Conservation (phyloP, 2,329 filamentous ascomycete species). For the Colletotrichum theobromicola region DNA sequence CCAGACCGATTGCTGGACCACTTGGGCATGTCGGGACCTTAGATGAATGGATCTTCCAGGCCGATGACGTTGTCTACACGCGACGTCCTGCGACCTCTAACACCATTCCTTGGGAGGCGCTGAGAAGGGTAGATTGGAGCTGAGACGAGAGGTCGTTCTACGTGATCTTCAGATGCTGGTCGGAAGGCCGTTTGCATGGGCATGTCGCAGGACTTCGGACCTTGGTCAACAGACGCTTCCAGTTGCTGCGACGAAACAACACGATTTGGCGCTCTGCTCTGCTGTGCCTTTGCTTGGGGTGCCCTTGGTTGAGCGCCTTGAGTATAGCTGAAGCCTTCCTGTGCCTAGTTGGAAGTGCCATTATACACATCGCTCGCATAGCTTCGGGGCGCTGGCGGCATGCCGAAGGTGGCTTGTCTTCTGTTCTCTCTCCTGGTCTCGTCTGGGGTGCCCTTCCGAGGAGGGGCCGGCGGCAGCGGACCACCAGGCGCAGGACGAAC, state of each 20-base stretch:
- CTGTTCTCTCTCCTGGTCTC: slow-evolving; percentile 57
- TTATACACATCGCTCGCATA: slow-evolving; percentile 24
- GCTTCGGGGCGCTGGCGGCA: slow-evolving; percentile 46
- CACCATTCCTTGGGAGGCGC: neutral
- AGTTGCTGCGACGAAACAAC: neutral
- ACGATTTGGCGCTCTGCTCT: neutral
- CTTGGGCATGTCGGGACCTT: neutral
- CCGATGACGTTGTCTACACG: neutral
- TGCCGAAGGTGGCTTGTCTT: slow-evolving; percentile 58
- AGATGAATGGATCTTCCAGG: slow-evolving; percentile 19
- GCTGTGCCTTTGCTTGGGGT: neutral
- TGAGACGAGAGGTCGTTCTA: slow-evolving; percentile 8
- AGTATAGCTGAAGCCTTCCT: slow-evolving; percentile 3
- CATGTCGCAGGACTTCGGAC: neutral
- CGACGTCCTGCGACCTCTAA: neutral
- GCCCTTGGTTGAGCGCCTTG: neutral
- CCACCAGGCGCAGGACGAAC: slow-evolving; percentile 67
- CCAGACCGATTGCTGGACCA: neutral
- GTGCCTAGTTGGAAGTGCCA: slow-evolving; percentile 20
- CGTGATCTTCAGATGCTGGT: neutral
- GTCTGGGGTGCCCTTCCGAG: slow-evolving; percentile 61
- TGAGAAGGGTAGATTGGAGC: slow-evolving; percentile 5
- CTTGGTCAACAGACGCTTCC: neutral
- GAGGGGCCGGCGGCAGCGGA: slow-evolving; percentile 65
- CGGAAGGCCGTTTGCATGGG: slow-evolving; percentile 9